These are phyloP conservation scores for Russula lepida DNA, from an alignment of 768 basidiomycete genomes.

Conservation along the genomic window DNA sequence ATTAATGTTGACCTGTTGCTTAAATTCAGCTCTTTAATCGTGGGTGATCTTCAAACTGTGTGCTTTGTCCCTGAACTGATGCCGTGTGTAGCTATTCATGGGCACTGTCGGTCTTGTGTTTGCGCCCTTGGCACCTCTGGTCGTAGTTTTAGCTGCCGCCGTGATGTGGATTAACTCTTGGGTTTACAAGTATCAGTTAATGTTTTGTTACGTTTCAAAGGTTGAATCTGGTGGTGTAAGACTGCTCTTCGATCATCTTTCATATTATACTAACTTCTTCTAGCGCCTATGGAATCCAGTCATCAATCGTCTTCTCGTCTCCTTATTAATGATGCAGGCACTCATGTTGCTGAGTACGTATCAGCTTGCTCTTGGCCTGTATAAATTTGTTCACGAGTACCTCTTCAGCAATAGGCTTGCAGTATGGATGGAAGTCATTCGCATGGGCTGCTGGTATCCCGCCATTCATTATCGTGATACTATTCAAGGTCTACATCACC, in stretches of 20 bases:
- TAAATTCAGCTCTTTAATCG: slow-evolving; percentile 43
- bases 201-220: slow-evolving; percentile 85
- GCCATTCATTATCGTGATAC: slow-evolving; percentile 66
- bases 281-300: slow-evolving; percentile 93
- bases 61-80: slow-evolving; percentile 12
- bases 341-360: slow-evolving; percentile 79
- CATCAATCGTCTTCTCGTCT: slow-evolving; percentile 77
- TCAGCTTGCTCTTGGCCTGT: background rate
- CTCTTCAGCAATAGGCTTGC: slow-evolving; percentile 70
- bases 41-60: slow-evolving; percentile 29
- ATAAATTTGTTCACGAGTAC: slow-evolving; percentile 17
- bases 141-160: slow-evolving; percentile 68
- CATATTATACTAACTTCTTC: slow-evolving; percentile 5
- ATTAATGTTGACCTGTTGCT: slow-evolving; percentile 9
- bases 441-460: slow-evolving; percentile 82
- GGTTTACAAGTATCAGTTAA: slow-evolving; percentile 94
- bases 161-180: slow-evolving; percentile 84
- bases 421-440: slow-evolving; percentile 59
- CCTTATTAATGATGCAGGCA: slow-evolving; percentile 78
- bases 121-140: slow-evolving; percentile 88
- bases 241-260: slow-evolving; percentile 18
- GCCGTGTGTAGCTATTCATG: slow-evolving; percentile 59
- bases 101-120: slow-evolving; percentile 91
- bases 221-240: slow-evolving; percentile 91
- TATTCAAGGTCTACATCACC: slow-evolving; percentile 81